Percentiles rank a stretch among this genome's conserved stretches.
These are phyloP conservation scores for Mucor plumbeus DNA, from an alignment of 371 early-diverging fungal species.

Conservation along the genomic window DNA sequence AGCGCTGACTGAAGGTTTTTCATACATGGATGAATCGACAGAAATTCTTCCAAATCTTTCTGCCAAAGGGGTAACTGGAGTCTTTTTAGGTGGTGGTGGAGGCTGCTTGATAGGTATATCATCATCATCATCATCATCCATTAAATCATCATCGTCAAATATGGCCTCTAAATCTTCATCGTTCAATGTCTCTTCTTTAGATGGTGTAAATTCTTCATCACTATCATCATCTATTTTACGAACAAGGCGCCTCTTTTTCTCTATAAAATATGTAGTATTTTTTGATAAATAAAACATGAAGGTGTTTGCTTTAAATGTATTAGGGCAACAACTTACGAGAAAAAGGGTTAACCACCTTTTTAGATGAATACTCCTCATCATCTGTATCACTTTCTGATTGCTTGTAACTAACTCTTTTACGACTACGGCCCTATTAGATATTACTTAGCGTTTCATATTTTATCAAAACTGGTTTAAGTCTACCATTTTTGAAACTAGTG, in stretches of 20 bases:
- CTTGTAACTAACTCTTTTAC: conserved; percentile 11
- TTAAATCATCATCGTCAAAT: conserved; percentile 12
- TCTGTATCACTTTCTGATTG: background rate
- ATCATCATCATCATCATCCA: conserved; percentile 11
- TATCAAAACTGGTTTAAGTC: too few species aligned
- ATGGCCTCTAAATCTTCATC: conserved; percentile 12
- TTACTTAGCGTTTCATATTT: background rate
- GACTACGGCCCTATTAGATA: background rate
- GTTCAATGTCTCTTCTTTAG: background rate
- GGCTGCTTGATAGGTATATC: background rate
- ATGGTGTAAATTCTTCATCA: conserved; percentile 21
- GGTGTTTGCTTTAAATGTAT: background rate
- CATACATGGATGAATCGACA: background rate
- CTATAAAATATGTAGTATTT: background rate
- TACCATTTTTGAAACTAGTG: background rate
- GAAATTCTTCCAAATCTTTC: conserved; percentile 14
- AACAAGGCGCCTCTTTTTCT: conserved; percentile 11
- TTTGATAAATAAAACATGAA: background rate
- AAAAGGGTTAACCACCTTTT: background rate
- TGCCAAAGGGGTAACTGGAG: conserved; percentile 21
- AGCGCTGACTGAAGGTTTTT: conserved; percentile 6
- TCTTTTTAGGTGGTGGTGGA: background rate
- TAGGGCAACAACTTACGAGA: background rate
- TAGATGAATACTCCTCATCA: background rate
- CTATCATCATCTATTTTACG: conserved; percentile 20